Conservation (phyloP, 768 basidiomycete genomes). For the Macrolepiota albuminosa region DNA sequence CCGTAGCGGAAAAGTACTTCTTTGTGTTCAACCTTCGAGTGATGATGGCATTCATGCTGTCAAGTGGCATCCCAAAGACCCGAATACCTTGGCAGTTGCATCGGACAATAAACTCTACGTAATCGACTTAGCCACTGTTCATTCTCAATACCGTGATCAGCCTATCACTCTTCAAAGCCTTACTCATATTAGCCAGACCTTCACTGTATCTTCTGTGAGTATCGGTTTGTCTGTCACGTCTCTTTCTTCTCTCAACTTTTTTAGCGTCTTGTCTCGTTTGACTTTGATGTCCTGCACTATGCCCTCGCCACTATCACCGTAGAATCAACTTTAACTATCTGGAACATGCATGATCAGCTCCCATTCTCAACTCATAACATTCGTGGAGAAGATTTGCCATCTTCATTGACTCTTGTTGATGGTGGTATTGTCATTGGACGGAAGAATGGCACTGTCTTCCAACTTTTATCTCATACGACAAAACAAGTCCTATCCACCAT, state of each 20-base stretch:
- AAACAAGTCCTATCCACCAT: slow-evolving; percentile 73
- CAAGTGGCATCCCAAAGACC: slow-evolving; percentile 85
- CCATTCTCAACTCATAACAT: slow-evolving; percentile 76
- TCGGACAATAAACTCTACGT: slow-evolving; percentile 73
- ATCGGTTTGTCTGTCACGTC: background rate
- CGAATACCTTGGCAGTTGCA: slow-evolving; percentile 78
- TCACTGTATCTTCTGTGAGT: slow-evolving; percentile 67
- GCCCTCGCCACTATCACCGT: slow-evolving; percentile 79
- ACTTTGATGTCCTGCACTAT: slow-evolving; percentile 75
- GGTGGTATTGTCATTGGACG: slow-evolving; percentile 82
- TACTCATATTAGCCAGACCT: slow-evolving; percentile 61
- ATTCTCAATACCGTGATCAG: slow-evolving; percentile 52
- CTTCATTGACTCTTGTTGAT: slow-evolving; percentile 81
- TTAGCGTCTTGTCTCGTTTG: slow-evolving; percentile 78
- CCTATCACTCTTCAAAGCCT: slow-evolving; percentile 67
- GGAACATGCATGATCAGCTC: slow-evolving; percentile 75
- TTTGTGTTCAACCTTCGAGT: slow-evolving; percentile 63
- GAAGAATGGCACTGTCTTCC: slow-evolving; percentile 81
- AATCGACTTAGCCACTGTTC: slow-evolving; percentile 64
- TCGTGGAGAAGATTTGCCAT: slow-evolving; percentile 75
- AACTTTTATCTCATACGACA: slow-evolving; percentile 71
- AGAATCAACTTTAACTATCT: slow-evolving; percentile 76
- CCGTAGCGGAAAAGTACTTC: slow-evolving; percentile 56
- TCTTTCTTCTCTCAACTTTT: background rate
- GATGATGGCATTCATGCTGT: slow-evolving; percentile 68